Evolutionary conservation across 257 asterid species (phyloP).

Genomic region (Oldenlandia corymbosa): DNA sequence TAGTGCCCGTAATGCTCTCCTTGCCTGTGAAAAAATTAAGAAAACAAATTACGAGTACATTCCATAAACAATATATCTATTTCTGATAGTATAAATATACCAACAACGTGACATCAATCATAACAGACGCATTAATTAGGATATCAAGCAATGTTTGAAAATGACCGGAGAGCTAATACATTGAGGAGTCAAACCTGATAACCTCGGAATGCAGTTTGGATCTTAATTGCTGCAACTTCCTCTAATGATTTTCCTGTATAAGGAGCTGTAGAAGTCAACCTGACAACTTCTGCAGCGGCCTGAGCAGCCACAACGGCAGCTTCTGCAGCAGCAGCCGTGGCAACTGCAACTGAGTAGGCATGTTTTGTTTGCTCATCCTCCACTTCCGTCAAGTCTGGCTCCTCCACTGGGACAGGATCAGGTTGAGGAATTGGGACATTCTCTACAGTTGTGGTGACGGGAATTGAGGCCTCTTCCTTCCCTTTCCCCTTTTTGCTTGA

Average conservation of each 20-base stretch:
- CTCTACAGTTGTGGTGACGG: constrained; percentile 34
- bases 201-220: constrained; percentile 94
- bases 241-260: constrained; percentile 60
- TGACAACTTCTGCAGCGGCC: constrained; percentile 67
- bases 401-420: constrained; percentile 47
- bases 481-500: constrained; percentile 40
- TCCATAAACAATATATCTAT: neutral
- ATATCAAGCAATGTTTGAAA: constrained; percentile 5
- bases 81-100: neutral
- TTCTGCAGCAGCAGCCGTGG: constrained; percentile 68
- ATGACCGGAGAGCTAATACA: neutral
- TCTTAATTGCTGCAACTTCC: constrained; percentile 76
- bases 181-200: constrained; percentile 42
- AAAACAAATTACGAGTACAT: neutral
- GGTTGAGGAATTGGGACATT: constrained; percentile 40
- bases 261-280: constrained; percentile 33
- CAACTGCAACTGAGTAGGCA: constrained; percentile 64
- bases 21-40: constrained; percentile 54
- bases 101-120: neutral
- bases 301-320: constrained; percentile 72
- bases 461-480: constrained; percentile 42
- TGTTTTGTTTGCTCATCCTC: constrained; percentile 58
- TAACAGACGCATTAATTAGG: neutral
- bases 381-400: constrained; percentile 42
- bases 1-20: constrained; percentile 78